Percentiles rank a stretch among this genome's conserved stretches.
phyloP scores from a whole-genome alignment of 495 filamentous ascomycete genomes.

The Podospora sp. region DNA sequence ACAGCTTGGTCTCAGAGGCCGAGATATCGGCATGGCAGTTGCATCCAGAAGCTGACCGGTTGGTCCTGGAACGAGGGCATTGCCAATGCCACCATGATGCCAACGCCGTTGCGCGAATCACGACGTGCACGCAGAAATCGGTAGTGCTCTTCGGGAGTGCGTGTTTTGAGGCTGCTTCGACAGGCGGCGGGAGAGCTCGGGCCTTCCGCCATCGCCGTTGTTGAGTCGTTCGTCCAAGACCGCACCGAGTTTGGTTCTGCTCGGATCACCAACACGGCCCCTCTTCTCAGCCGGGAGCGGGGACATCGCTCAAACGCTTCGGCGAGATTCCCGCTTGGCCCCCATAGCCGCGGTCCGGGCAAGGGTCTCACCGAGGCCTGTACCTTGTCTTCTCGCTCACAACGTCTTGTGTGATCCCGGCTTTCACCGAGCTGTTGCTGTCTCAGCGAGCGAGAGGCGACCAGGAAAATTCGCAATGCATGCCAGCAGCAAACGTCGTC shows the following conservation, averaged over 20 bases:
- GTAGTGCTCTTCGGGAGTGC: slow-evolving; percentile 9
- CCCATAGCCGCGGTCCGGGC: slow-evolving; percentile 15
- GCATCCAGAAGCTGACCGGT: slow-evolving; percentile 7
- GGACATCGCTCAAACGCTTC: slow-evolving; percentile 4
- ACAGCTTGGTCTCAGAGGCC: slow-evolving; percentile 22
- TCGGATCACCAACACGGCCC: slow-evolving; percentile 21
- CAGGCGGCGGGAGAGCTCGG: slow-evolving; percentile 11
- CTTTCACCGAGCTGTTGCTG: slow-evolving; percentile 1
- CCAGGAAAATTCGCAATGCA: background rate
- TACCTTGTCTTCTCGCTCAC: slow-evolving; percentile 4
- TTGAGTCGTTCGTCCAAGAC: slow-evolving; percentile 20
- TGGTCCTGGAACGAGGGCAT: slow-evolving; percentile 6
- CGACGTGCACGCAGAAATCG: slow-evolving; percentile 6
- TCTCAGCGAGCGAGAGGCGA: background rate
- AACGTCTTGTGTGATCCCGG: slow-evolving; percentile 4
- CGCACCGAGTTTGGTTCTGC: slow-evolving; percentile 16
- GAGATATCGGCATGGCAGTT: slow-evolving; percentile 9
- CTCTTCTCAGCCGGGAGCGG: slow-evolving; percentile 20
- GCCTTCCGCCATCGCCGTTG: slow-evolving; percentile 5
- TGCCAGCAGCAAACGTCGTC: background rate
- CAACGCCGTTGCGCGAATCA: slow-evolving; percentile 9
- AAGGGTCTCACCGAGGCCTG: slow-evolving; percentile 14
- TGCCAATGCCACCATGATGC: slow-evolving; percentile 2
- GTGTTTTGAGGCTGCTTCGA: slow-evolving; percentile 1
- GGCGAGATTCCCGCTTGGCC: slow-evolving; percentile 19